Evolutionary conservation across 163 green algal species (phyloP).

Genomic region (Scenedesmus sp.): DNA sequence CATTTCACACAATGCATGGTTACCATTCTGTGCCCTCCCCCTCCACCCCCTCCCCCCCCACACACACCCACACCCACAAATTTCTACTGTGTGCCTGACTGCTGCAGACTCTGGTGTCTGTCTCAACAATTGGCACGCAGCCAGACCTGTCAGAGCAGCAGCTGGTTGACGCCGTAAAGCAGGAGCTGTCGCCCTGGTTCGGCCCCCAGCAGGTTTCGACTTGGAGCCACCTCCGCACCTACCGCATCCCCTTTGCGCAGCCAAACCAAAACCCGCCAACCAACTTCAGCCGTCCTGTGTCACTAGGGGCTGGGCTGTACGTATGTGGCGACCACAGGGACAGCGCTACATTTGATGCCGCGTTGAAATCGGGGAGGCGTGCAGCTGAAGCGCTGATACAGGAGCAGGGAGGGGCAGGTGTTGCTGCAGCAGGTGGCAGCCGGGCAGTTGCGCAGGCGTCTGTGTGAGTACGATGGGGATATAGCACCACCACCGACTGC

Average conservation of each 20-base stretch:
- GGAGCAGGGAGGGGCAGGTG: constrained; percentile 5
- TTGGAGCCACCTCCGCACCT: constrained; percentile 91
- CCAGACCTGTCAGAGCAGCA: constrained; percentile 79
- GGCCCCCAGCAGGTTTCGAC: constrained; percentile 70
- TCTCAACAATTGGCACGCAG: constrained; percentile 85
- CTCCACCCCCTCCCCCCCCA: too few species aligned
- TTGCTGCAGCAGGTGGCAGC: not conserved
- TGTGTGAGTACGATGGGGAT: too few species aligned
- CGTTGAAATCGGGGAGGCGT: constrained; percentile 71
- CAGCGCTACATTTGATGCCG: constrained; percentile 90
- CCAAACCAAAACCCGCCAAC: constrained; percentile 91
- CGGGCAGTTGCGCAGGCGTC: not conserved
- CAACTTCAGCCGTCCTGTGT: constrained; percentile 77
- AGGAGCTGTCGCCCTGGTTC: constrained; percentile 90
- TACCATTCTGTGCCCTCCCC: too few species aligned
- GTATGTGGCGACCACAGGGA: constrained; percentile 95
- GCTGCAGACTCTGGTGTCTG: constrained; percentile 80
- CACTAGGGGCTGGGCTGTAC: constrained; percentile 86
- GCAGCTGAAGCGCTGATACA: constrained; percentile 76
- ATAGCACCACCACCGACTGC: too few species aligned
- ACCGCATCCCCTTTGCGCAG: constrained; percentile 97
- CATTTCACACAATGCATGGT: too few species aligned
- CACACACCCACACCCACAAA: too few species aligned
- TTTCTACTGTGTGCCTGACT: too few species aligned
- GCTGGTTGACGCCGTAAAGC: constrained; percentile 73